Evolutionary conservation across 2,329 filamentous ascomycete genomes (phyloP), one percentile per base, ranked within the genome.

Genomic region (Pseudopithomyces maydicus): DNA sequence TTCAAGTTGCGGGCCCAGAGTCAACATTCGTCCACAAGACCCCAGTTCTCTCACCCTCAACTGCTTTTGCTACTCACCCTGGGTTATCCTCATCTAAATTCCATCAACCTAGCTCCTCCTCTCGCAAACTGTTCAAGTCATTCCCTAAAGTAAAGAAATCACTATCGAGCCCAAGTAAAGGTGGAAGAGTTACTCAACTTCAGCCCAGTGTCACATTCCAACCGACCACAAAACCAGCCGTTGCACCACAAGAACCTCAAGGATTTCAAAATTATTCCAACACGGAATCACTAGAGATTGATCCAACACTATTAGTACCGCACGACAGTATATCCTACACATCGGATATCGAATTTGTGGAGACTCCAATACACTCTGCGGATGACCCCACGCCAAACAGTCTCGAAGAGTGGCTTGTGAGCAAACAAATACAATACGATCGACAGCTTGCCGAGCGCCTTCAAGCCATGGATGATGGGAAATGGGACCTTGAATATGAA

Each of bases 391-490:
- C 17, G 1, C 20, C 48, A 3, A n/a, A 19, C 11, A 45, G 32
- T n/a, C 26, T 29, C 17, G 29, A 39, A 8, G 26, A 44, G 15
- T 6, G 10, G 1, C 15, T 17, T 26, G 19, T 23, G 10, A 29
- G 12, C 14, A 35, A 41, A 1, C 43, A 41, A 14, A 23, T 17
- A 19, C 10, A n/a, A 20, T 22, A 29, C 23, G 62, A 65, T 22
- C 50, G 54, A 20, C 32, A 49, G 36, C 23, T 58, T n/a, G 53
- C 61, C 41, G 48, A 54, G 19, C 45, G 39, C 35, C 42, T 61
- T 32, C 55, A 60, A 46, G 8, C 35, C 19, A 7, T 50, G n/a
- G 47, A 41, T 38, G 11, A 33, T 11, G 49, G 54, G 55, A 11
- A 38, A 15, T 10, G 19, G 1, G 20, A 8, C 33, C 38, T 36